These are phyloP conservation scores for Odontarrhena argentea DNA, from an alignment of 345 rosid species.

Conservation along the genomic window DNA sequence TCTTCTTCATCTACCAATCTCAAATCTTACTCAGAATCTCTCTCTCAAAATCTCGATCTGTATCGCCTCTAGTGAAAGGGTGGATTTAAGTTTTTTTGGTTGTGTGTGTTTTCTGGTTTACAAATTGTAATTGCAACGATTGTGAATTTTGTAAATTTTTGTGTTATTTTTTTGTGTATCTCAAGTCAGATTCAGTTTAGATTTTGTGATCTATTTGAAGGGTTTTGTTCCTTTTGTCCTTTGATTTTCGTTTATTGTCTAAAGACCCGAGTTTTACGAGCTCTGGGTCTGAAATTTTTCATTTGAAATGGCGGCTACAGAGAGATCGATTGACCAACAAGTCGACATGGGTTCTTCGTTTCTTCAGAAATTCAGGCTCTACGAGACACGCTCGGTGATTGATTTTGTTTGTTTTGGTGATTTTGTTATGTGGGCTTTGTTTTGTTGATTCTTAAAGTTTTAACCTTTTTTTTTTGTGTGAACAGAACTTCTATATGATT, in stretches of 20 bases:
- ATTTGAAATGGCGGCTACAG: slow-evolving; percentile 43
- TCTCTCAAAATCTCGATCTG: slow-evolving; percentile 15
- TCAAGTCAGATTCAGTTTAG: slow-evolving; percentile 34
- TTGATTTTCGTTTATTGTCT: slow-evolving; percentile 8
- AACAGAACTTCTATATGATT: slow-evolving; percentile 83
- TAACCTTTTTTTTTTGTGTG: not conserved
- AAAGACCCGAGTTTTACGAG: slow-evolving; percentile 42
- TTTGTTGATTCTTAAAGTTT: not conserved
- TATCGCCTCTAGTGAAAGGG: not conserved
- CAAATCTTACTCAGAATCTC: slow-evolving; percentile 17
- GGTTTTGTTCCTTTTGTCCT: slow-evolving; percentile 9
- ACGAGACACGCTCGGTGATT: slow-evolving; percentile 85
- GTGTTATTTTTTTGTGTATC: slow-evolving; percentile 8
- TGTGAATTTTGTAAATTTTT: not conserved
- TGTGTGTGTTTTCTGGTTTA: slow-evolving; percentile 15
- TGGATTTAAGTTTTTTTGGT: not conserved
- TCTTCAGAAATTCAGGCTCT: slow-evolving; percentile 83
- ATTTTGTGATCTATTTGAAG: slow-evolving; percentile 40
- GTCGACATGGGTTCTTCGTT: slow-evolving; percentile 43
- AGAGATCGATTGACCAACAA: slow-evolving; percentile 37
- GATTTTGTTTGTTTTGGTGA: slow-evolving; percentile 6
- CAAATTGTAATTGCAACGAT: slow-evolving; percentile 29
- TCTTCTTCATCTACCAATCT: slow-evolving; percentile 33
- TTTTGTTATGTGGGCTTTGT: slow-evolving; percentile 6
- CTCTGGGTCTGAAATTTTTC: slow-evolving; percentile 44